Base-by-base conservation (phyloP, 306 rosid genomes). In the Rosa persica region DNA sequence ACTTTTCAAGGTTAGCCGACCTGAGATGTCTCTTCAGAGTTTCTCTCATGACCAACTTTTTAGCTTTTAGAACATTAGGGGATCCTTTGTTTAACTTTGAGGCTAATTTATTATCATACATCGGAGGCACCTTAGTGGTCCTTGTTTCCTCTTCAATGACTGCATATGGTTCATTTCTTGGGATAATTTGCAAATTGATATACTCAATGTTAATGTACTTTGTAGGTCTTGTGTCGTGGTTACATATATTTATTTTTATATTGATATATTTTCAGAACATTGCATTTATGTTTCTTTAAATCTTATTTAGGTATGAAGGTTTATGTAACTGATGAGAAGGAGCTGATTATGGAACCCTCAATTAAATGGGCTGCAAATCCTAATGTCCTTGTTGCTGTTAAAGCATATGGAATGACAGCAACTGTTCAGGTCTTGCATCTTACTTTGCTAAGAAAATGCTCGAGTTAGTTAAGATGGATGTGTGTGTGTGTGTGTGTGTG, bases 351-450 rank as follows among this genome's bases (percentile, higher is more conserved):
- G 97, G 97, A 94, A 87, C 97, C 93, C 58, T 85, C 89, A 55
- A 48, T 94, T 69, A 94, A 94, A 77, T 94, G 97, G 97, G 98
- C 98, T 20, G 97, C 87, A 75, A 94, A 92, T 86, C 98, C 98
- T 62, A 89, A 94, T 85, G 62, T 92, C 81, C 80, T 85, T 8
- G 70, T 94, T 76, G 90, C 90, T 70, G 87, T 84, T 36, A 90
- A 92, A 88, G 95, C 97, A 80, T 94, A 88, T 71, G 97, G 97
- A 68, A 82, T 94, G 84, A 94, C 89, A 89, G 98, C 97, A 82
- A 94, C 95, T 12, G 85, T 51, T 78, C 98, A 94, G 92, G 97
- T 87, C 58, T 34, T 67, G 58, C 61, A 34, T 49, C 66, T 39
- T 72, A 61, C 62, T 70, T 12, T 68, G 76, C 48, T 36, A 67